Conservation (phyloP, 2,329 filamentous ascomycete species). For the Ceratocystis lukuohia region DNA sequence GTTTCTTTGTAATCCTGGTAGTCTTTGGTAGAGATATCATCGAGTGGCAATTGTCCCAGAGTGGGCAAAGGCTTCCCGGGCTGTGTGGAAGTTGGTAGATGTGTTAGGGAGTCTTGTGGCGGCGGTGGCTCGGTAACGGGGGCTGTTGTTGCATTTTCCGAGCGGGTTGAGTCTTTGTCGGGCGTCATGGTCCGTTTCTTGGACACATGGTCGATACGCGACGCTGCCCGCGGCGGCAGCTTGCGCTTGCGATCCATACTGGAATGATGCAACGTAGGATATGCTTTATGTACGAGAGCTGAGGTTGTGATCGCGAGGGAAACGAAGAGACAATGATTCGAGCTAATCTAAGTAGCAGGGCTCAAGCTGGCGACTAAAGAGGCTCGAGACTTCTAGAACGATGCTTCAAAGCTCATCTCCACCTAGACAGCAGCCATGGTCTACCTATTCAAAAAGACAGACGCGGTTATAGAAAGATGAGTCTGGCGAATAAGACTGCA, state of each 20-base stretch:
- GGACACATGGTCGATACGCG: constrained; percentile 44
- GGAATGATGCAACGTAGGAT: neutral
- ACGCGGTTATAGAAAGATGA: neutral
- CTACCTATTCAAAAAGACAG: neutral
- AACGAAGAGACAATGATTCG: neutral
- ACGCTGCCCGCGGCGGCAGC: constrained; percentile 47
- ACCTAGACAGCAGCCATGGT: constrained; percentile 5
- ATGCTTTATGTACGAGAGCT: neutral
- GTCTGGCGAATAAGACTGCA: neutral
- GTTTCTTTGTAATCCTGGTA: constrained; percentile 65
- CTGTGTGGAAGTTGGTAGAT: constrained; percentile 49
- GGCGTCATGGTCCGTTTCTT: constrained; percentile 48
- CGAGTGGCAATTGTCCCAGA: constrained; percentile 51
- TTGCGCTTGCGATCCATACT: constrained; percentile 54
- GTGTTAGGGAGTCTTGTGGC: constrained; percentile 28
- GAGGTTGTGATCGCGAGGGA: neutral
- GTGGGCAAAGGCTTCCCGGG: constrained; percentile 57
- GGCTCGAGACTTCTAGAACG: neutral
- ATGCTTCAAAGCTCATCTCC: constrained; percentile 6
- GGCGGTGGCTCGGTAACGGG: constrained; percentile 30
- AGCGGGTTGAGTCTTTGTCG: constrained; percentile 29
- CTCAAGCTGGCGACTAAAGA: neutral
- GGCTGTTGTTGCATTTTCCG: constrained; percentile 32
- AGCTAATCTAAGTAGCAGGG: neutral
- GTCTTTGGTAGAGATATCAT: constrained; percentile 48